These are phyloP conservation scores for Helianthus annuus DNA, from an alignment of 129 eudicot genomes.

Conservation along the genomic window HanXRQr2.0-SUNRISE NC_035448.2:166914381-166914880, in stretches of 20 bases:
- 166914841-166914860: constrained; percentile 34
- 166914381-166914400: constrained; percentile 88
- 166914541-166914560: constrained; percentile 53
- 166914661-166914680: constrained; percentile 13
- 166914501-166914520: constrained; percentile 69
- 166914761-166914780: constrained; percentile 47
- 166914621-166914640: constrained; percentile 11
- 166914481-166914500: constrained; percentile 74
- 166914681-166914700: constrained; percentile 22
- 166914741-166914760: not conserved
- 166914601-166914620: not conserved
- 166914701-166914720: not conserved
- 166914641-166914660: constrained; percentile 14
- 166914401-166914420: constrained; percentile 39
- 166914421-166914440: constrained; percentile 8
- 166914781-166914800: constrained; percentile 39
- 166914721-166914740: no score
- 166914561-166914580: constrained; percentile 17
- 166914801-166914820: constrained; percentile 36
- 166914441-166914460: constrained; percentile 29
- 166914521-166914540: constrained; percentile 23
- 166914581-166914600: not conserved
- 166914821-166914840: constrained; percentile 52
- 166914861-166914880: constrained; percentile 45
- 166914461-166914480: constrained; percentile 57